These are phyloP conservation scores for Rhodomyrtus tomentosa DNA, from an alignment of 345 rosid species.

Conservation along the genomic window DNA sequence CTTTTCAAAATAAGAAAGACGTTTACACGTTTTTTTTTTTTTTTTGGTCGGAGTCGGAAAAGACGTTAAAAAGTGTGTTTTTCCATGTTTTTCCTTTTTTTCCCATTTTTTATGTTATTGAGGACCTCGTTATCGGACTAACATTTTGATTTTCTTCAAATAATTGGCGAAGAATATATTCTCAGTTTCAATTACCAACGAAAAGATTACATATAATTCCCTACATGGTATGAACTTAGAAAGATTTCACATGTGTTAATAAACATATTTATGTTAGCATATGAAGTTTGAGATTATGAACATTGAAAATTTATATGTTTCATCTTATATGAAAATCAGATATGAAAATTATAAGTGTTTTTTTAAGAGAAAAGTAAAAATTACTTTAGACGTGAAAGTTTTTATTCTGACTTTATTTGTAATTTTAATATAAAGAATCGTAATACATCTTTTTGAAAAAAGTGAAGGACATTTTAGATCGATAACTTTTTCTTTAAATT, in stretches of 20 bases:
- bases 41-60: too few species aligned
- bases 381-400: background rate
- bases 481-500: background rate
- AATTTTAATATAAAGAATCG: background rate
- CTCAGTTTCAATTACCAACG: background rate
- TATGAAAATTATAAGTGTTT: background rate
- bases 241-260: background rate
- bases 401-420: background rate
- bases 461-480: background rate
- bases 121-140: background rate
- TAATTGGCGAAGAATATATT: background rate
- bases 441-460: background rate
- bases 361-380: background rate
- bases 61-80: background rate
- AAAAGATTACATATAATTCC: background rate
- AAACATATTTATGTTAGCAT: background rate
- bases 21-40: background rate
- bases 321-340: background rate
- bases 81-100: background rate
- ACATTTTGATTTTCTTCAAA: background rate
- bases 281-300: background rate
- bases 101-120: too few species aligned
- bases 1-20: background rate
- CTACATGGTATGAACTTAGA: background rate
- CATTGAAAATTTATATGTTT: background rate